Percentiles rank a stretch among this genome's conserved stretches.
Evolutionary conservation across 345 rosid species (phyloP).

Genomic region (Populus davidiana): DNA sequence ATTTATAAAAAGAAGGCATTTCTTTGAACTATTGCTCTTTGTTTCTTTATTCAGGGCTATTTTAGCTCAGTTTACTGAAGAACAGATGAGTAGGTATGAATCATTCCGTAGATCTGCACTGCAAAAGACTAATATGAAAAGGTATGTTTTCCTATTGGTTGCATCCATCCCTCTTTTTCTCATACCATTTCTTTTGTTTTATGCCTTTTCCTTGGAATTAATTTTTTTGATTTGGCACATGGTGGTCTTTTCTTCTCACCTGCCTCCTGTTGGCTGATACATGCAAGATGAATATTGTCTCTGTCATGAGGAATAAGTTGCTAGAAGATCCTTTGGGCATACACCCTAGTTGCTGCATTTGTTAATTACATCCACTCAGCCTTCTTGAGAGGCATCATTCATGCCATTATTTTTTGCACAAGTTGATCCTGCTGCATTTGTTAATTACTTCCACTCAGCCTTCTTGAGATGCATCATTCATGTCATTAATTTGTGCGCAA

Average conservation of each 20-base stretch:
- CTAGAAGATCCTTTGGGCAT: background rate
- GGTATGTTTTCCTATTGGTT: conserved; percentile 35
- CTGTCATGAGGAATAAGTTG: background rate
- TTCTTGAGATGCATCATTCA: background rate
- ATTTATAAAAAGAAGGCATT: background rate
- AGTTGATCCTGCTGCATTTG: background rate
- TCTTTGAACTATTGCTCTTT: conserved; percentile 1
- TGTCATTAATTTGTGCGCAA: background rate
- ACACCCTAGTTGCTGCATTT: background rate
- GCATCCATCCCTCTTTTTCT: background rate
- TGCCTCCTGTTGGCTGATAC: background rate
- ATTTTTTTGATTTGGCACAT: background rate
- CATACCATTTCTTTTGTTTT: background rate
- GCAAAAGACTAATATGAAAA: conserved; percentile 90
- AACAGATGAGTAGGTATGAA: conserved; percentile 87
- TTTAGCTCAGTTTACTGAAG: conserved; percentile 74
- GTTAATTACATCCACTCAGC: background rate
- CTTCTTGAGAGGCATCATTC: background rate
- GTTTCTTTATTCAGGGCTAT: conserved; percentile 46
- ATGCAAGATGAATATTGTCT: background rate
- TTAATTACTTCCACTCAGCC: background rate
- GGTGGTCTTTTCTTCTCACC: background rate
- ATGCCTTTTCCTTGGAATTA: background rate
- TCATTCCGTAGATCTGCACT: conserved; percentile 93
- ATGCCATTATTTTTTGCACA: background rate